Evolutionary conservation across 371 early-diverging fungal species (phyloP).

Genomic region (Funneliformis caledonium): DNA sequence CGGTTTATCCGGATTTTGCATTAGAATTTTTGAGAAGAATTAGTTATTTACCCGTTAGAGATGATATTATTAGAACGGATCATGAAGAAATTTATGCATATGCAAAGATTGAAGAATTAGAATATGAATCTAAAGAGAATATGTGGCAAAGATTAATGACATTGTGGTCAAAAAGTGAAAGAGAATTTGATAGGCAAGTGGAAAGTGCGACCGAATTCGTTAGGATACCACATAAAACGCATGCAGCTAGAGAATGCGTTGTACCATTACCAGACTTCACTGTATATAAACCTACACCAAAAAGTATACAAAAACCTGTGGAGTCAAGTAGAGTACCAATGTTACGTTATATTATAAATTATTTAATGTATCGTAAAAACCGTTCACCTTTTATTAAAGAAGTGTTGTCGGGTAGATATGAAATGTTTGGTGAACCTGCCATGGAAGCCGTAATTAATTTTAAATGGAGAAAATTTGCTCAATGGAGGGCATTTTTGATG

Average conservation of each 20-base stretch:
- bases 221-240: conserved; percentile 22
- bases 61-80: conserved; percentile 16
- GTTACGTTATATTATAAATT: neutral
- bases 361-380: neutral
- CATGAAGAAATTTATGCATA: conserved; percentile 16
- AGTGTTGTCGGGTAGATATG: conserved; percentile 9
- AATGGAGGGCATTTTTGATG: neutral
- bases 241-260: conserved; percentile 24
- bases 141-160: conserved; percentile 19
- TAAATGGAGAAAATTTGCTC: conserved; percentile 26
- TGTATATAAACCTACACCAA: conserved; percentile 9
- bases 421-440: conserved; percentile 21
- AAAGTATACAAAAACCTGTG: neutral
- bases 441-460: conserved; percentile 25
- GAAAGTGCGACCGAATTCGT: conserved; percentile 13
- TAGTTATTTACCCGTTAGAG: conserved; percentile 11
- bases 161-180: conserved; percentile 13
- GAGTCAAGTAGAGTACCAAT: neutral
- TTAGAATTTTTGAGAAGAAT: conserved; percentile 4
- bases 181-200: neutral
- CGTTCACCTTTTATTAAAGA: conserved; percentile 15
- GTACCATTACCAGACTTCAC: conserved; percentile 28
- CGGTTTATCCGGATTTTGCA: conserved; percentile 25
- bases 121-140: conserved; percentile 1
- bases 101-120: conserved; percentile 19